These are phyloP conservation scores for Penicillium desertorum DNA, from an alignment of 495 filamentous ascomycete genomes.

Conservation along the genomic window DNA sequence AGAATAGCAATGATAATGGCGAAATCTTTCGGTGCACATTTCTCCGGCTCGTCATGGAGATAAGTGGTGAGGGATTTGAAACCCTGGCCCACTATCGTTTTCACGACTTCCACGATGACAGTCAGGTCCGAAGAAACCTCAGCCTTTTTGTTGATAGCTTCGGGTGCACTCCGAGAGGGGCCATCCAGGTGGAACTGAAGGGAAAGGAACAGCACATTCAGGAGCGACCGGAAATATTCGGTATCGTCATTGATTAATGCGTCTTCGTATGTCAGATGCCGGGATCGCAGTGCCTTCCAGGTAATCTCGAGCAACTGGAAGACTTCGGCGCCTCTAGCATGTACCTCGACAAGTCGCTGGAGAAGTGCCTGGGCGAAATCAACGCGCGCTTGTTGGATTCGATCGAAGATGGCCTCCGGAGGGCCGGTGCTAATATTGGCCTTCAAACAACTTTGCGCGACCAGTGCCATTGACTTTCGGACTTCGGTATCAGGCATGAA, in stretches of 20 bases:
- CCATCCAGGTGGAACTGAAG: constrained; percentile 60
- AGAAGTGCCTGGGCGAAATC: constrained; percentile 75
- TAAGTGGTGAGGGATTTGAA: constrained; percentile 74
- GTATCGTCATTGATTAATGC: constrained; percentile 60
- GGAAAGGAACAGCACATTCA: constrained; percentile 81
- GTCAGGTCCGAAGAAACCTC: constrained; percentile 46
- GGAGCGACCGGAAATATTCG: constrained; percentile 74
- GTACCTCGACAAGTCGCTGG: constrained; percentile 67
- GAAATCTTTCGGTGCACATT: constrained; percentile 65
- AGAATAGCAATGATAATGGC: constrained; percentile 86
- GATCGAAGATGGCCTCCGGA: constrained; percentile 69
- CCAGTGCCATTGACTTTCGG: constrained; percentile 63
- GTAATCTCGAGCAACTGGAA: constrained; percentile 60
- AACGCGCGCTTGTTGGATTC: constrained; percentile 66
- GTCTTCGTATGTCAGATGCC: constrained; percentile 63
- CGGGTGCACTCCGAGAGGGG: constrained; percentile 27
- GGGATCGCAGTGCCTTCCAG: constrained; percentile 65
- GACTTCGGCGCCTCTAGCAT: constrained; percentile 59
- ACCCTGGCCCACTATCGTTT: constrained; percentile 73
- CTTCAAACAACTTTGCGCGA: constrained; percentile 69
- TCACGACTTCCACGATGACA: constrained; percentile 69
- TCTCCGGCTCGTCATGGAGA: constrained; percentile 63
- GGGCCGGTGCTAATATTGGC: constrained; percentile 65
- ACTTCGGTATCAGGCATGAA: constrained; percentile 61
- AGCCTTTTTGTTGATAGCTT: constrained; percentile 39